Base-by-base conservation (phyloP, 805 yeast genomes). In the Jamesozyma jinghongensis region DNA sequence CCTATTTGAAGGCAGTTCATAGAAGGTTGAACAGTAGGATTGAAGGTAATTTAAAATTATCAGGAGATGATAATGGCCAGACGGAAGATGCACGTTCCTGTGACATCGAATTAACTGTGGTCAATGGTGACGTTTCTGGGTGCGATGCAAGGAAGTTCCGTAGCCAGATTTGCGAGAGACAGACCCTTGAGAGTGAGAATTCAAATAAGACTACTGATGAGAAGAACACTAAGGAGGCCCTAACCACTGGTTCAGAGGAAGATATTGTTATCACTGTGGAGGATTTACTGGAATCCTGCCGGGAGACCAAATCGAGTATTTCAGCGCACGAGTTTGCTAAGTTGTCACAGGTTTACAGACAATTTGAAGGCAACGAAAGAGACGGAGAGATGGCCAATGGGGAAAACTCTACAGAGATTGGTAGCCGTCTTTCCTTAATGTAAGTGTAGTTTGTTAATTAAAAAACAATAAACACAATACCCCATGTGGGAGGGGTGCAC, bases 301-400 rank as follows among this genome's bases (percentile, higher is more conserved):
- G 60, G 18, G 94, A 84, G 41, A 86, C 97, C 1, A 85, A 84
- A 49, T 85, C 95, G n/a, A 85, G 95, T 36, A 86, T 90, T 22
- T 87, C 97, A 0, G 60, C 65, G 0, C 72, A 77, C 16, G 97
- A 90, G 53, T 70, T 73, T 45, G 49, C 50, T 6, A 84, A 86
- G 52, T 70, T 90, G 37, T 59, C 67, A 19, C 62, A 57, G 0
- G 80, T 90, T 27, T 90, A 90, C 56, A 56, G 66, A 17, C 79
- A 81, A 54, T 92, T 90, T 54, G 74, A 80, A 4, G 42, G 42
- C 4, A 86, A 77, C 13, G 28, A 34, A 16, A 65, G 97, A 34
- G 88, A 83, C 42, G 96, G 95, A 0, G 79, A 81, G 43, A 77
- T 90, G 85, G 95, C 94, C 1, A 79, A 77, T 47, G 97, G 96